Conservation (phyloP, 2,329 filamentous ascomycete genomes). For the Thielaviopsis cerberus region DNA sequence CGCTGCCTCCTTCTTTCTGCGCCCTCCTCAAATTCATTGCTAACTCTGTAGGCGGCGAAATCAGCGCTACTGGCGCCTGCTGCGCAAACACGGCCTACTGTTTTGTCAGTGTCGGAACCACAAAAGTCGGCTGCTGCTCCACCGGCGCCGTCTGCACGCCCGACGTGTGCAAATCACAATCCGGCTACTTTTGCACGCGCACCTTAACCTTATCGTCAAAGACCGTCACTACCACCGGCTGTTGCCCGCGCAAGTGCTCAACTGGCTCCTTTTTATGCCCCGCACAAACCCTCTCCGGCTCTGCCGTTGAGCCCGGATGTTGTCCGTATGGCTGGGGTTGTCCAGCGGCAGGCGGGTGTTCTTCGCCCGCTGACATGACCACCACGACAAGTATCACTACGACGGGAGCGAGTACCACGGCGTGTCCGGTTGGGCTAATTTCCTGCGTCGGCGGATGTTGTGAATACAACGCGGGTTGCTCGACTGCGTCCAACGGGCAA, state of each 20-base stretch:
- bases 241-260: slow-evolving; percentile 25
- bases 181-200: slow-evolving; percentile 15
- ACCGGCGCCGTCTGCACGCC: slow-evolving; percentile 24
- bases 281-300: slow-evolving; percentile 20
- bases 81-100: slow-evolving; percentile 28
- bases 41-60: slow-evolving; percentile 22
- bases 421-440: slow-evolving; percentile 28
- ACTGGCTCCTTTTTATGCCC: slow-evolving; percentile 27
- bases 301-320: slow-evolving; percentile 21
- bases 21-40: background rate
- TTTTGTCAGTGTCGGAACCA: slow-evolving; percentile 21
- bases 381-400: slow-evolving; percentile 14
- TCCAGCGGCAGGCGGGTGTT: slow-evolving; percentile 19
- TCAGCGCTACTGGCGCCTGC: slow-evolving; percentile 22
- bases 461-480: slow-evolving; percentile 25
- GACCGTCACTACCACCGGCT: slow-evolving; percentile 17
- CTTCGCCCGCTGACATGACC: slow-evolving; percentile 16
- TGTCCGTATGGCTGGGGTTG: slow-evolving; percentile 29
- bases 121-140: slow-evolving; percentile 23
- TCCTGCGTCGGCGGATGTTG: slow-evolving; percentile 32
- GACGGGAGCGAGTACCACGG: slow-evolving; percentile 20
- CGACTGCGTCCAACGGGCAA: slow-evolving; percentile 19
- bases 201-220: slow-evolving; percentile 14
- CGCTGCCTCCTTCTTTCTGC: background rate
- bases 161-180: slow-evolving; percentile 20